Percentiles rank a stretch among this genome's conserved stretches.
These are phyloP conservation scores for Zhuliangozyma blackwelliae DNA, from an alignment of 1,139 yeast species.

Conservation along the genomic window DNA sequence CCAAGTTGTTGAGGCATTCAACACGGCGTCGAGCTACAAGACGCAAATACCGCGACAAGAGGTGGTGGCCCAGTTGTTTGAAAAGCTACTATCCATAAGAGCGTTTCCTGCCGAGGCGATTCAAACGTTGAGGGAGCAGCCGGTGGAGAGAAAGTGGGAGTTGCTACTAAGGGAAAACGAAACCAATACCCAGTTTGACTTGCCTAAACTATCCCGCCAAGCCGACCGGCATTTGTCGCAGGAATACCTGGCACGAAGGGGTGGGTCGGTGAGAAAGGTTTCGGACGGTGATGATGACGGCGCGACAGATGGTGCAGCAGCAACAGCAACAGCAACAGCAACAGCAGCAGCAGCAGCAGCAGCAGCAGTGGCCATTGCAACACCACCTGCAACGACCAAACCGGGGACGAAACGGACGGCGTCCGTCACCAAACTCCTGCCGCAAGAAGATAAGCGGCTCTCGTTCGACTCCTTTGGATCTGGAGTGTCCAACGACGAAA, in stretches of 20 bases:
- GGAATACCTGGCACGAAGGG: no score
- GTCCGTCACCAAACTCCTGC: slow-evolving; percentile 5
- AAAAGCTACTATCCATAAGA: slow-evolving; percentile 32
- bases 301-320: neutral
- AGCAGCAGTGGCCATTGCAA: no score
- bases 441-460: slow-evolving; percentile 3
- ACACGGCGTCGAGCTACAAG: slow-evolving; percentile 26
- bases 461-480: slow-evolving; percentile 8
- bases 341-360: no score
- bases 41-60: slow-evolving; percentile 34
- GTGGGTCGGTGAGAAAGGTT: neutral
- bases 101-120: slow-evolving; percentile 36
- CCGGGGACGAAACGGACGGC: slow-evolving; percentile 1
- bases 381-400: no score
- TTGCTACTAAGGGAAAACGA: slow-evolving; percentile 40
- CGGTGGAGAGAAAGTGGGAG: slow-evolving; percentile 44
- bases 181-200: slow-evolving; percentile 34
- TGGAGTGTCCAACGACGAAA: slow-evolving; percentile 3
- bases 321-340: no score
- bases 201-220: slow-evolving; percentile 15
- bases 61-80: slow-evolving; percentile 38
- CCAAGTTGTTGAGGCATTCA: slow-evolving; percentile 28
- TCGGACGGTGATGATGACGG: neutral
- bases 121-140: slow-evolving; percentile 25
- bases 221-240: slow-evolving; percentile 4